Evolutionary conservation across 116 monocot genomes (phyloP), one percentile per base, ranked within the genome.

Genomic region (Thalassia testudinum): DNA sequence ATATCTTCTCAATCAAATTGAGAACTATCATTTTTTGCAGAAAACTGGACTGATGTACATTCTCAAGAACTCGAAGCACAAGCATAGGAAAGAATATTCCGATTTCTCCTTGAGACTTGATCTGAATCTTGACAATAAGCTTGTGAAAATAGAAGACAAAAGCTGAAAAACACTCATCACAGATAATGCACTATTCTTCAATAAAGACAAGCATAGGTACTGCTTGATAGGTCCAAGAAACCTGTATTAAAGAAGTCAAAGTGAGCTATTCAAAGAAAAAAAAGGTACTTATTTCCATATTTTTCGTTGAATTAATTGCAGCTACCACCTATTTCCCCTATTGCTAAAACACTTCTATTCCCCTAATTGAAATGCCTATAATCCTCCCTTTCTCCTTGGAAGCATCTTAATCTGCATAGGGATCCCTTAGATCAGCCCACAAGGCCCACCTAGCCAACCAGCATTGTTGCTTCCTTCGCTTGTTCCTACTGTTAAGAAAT

Each of bases 71-170:
- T 43, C 89, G 65, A 34, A 97, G 79, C 29, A 97, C 63, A 66
- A 97, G 79, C 89, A 88, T 89, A 25, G 97, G 85, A 65, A 88
- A 97, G 72, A 97, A 97, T 52, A 97, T 77, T 8, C 97, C 97
- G 53, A 97, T 72, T 67, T 97, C 97, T 28, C 85, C 68, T 97
- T 97, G 63, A 97, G 52, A 11, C 79, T 82, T 45, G 89, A 82
- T 67, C 97, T 81, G 66, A 85, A 82, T 56, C 72, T 85, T 53
- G 72, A 75, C 37, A 97, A 54, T 52, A 95, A 66, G 59, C 64
- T 68, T 56, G 59, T 50, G 61, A 97, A 97, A 50, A 97, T 97
- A 26, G 79, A 85, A 52, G 89, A 97, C 19, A 89, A 68, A 57
- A 97, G 89, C 71, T 97, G 97, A 70, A 89, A 97, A 53, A 97